phyloP scores from a whole-genome alignment of 2,329 filamentous ascomycete species.

The Colletotrichum sublineola region DNA sequence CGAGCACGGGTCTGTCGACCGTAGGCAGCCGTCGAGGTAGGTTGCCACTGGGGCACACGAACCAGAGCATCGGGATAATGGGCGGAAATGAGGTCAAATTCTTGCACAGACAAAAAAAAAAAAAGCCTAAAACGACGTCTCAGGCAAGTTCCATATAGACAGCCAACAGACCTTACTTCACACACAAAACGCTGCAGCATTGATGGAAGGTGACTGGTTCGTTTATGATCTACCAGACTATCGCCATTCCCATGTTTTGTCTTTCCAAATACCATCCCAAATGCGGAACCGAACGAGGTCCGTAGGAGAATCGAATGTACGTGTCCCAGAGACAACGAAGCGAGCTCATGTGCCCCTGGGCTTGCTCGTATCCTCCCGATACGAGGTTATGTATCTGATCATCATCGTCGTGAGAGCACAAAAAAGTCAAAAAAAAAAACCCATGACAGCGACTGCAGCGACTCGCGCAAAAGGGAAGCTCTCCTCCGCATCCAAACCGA shows the following conservation, averaged over 20 bases:
- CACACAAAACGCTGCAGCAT: no score
- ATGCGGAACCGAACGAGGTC: neutral
- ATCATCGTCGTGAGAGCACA: conserved; percentile 37
- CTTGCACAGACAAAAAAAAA: neutral
- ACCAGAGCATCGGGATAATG: neutral
- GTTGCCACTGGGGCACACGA: neutral
- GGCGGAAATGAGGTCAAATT: conserved; percentile 8
- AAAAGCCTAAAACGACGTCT: conserved; percentile 31
- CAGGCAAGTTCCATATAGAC: no score
- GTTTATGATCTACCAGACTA: conserved; percentile 10
- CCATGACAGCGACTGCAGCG: neutral
- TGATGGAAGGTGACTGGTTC: neutral
- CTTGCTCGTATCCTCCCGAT: neutral
- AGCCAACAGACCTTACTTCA: no score
- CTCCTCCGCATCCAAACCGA: conserved; percentile 18
- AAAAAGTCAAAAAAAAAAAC: conserved; percentile 2
- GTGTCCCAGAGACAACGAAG: conserved; percentile 15
- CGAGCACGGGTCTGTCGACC: neutral
- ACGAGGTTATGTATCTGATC: conserved; percentile 29
- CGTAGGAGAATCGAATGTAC: conserved; percentile 36
- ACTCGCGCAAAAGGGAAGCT: neutral
- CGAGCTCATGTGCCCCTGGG: conserved; percentile 17
- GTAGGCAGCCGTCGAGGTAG: neutral
- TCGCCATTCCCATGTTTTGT: conserved; percentile 5
- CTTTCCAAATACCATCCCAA: conserved; percentile 28